Conservation (phyloP, 2,329 filamentous ascomycete species). For the Pseudogymnoascus sp. region DNA sequence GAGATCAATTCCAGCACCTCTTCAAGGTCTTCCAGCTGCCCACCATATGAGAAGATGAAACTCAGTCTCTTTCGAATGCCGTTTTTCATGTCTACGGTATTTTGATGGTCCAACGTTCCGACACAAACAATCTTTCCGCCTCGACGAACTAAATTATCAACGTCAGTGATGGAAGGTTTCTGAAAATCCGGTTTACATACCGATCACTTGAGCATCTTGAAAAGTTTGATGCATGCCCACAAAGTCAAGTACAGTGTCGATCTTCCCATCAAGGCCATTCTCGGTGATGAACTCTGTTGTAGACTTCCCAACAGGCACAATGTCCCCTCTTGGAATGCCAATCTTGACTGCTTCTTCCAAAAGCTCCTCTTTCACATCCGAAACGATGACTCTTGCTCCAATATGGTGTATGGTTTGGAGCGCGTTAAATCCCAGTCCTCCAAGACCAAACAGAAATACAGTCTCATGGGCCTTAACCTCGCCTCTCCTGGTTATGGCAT, state of each 20-base stretch:
- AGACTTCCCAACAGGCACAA: slow-evolving; percentile 26
- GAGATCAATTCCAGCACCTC: slow-evolving; percentile 31
- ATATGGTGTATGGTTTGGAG: slow-evolving; percentile 38
- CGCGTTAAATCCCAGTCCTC: slow-evolving; percentile 35
- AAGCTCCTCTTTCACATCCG: slow-evolving; percentile 27
- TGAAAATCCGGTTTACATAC: slow-evolving; percentile 17
- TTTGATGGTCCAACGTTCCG: slow-evolving; percentile 32
- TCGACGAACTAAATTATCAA: slow-evolving; percentile 27
- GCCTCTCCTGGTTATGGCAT: slow-evolving; percentile 31
- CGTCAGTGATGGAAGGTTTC: background rate
- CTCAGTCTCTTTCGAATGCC: slow-evolving; percentile 35
- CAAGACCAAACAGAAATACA: slow-evolving; percentile 34
- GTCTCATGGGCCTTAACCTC: slow-evolving; percentile 30
- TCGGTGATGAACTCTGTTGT: slow-evolving; percentile 26
- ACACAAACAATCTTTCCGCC: slow-evolving; percentile 33
- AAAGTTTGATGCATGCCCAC: slow-evolving; percentile 32
- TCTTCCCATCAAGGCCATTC: slow-evolving; percentile 19
- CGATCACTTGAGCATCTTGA: slow-evolving; percentile 29
- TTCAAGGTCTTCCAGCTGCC: slow-evolving; percentile 32
- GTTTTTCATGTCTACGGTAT: slow-evolving; percentile 37
- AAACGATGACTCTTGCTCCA: slow-evolving; percentile 36
- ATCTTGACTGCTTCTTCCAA: slow-evolving; percentile 27
- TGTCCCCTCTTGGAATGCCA: slow-evolving; percentile 27
- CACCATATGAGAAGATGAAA: slow-evolving; percentile 37
- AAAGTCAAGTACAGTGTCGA: slow-evolving; percentile 29